phyloP scores from a whole-genome alignment of 2,329 filamentous ascomycete genomes.

The Leptographium radiaticola region DNA sequence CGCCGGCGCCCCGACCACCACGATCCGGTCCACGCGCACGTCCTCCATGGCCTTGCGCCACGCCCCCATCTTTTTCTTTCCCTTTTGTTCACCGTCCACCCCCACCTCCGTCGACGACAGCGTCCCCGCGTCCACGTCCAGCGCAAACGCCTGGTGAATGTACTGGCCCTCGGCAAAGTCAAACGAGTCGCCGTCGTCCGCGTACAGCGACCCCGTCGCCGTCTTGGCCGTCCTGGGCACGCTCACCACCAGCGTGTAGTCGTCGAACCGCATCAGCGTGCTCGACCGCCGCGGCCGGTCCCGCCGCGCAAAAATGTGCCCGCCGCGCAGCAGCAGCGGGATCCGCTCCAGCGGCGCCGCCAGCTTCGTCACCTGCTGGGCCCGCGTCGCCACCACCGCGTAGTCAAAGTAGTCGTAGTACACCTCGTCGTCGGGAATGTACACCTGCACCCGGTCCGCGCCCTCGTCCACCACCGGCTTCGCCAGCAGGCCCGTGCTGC shows the following conservation, averaged over 20 bases:
- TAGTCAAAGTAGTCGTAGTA: slow-evolving; percentile 97
- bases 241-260: slow-evolving; percentile 79
- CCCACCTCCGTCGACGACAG: slow-evolving; percentile 61
- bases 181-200: slow-evolving; percentile 89
- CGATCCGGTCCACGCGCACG: slow-evolving; percentile 70
- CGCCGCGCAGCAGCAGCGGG: slow-evolving; percentile 82
- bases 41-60: slow-evolving; percentile 70
- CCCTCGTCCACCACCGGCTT: slow-evolving; percentile 80
- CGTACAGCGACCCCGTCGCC: slow-evolving; percentile 69
- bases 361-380: slow-evolving; percentile 57
- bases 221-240: slow-evolving; percentile 49
- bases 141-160: slow-evolving; percentile 71
- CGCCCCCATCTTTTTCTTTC: slow-evolving; percentile 42
- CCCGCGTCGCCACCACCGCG: slow-evolving; percentile 53
- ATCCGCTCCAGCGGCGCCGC: slow-evolving; percentile 73
- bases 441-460: slow-evolving; percentile 60
- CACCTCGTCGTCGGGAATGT: slow-evolving; percentile 74
- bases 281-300: slow-evolving; percentile 78
- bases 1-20: slow-evolving; percentile 67
- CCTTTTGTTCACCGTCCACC: slow-evolving; percentile 30
- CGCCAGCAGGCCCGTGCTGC: slow-evolving; percentile 74
- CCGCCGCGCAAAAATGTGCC: slow-evolving; percentile 81
- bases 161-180: slow-evolving; percentile 77
- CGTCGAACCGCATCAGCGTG: slow-evolving; percentile 84
- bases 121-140: slow-evolving; percentile 40